phyloP scores from a whole-genome alignment of 2,329 filamentous ascomycete genomes.

The Zymoseptoria crescenta region DNA sequence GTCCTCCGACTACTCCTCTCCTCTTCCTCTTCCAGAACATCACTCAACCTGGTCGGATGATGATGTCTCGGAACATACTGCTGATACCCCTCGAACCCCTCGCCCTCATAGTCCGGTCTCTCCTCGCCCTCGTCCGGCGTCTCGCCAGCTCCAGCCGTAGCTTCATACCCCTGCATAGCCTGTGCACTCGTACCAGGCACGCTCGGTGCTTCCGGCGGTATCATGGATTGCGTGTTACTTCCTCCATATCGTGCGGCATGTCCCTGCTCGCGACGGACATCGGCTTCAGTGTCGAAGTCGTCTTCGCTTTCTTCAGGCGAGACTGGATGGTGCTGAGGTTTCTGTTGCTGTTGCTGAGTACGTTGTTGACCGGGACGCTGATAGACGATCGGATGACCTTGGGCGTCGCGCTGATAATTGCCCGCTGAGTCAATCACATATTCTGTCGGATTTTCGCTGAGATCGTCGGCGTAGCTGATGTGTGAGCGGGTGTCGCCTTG shows the following conservation, averaged over 20 bases:
- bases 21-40: conserved; percentile 82
- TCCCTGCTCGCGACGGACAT: conserved; percentile 42
- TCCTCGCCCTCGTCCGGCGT: conserved; percentile 13
- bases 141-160: conserved; percentile 14
- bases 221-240: conserved; percentile 13
- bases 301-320: conserved; percentile 32
- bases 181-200: conserved; percentile 26
- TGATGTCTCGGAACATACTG: conserved; percentile 54
- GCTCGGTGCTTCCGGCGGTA: conserved; percentile 21
- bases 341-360: not conserved
- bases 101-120: conserved; percentile 34
- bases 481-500: conserved; percentile 12
- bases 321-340: not conserved
- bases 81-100: conserved; percentile 60
- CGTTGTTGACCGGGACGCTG: conserved; percentile 4
- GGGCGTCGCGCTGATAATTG: conserved; percentile 53
- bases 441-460: conserved; percentile 63
- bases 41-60: conserved; percentile 79
- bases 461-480: conserved; percentile 34
- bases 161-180: conserved; percentile 25
- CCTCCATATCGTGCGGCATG: conserved; percentile 39
- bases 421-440: conserved; percentile 58
- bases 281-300: conserved; percentile 48
- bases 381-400: conserved; percentile 52
- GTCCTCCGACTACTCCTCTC: conserved; percentile 30